phyloP scores from a whole-genome alignment of 2,329 filamentous ascomycete genomes.

The Penicillium olsonii region DNA sequence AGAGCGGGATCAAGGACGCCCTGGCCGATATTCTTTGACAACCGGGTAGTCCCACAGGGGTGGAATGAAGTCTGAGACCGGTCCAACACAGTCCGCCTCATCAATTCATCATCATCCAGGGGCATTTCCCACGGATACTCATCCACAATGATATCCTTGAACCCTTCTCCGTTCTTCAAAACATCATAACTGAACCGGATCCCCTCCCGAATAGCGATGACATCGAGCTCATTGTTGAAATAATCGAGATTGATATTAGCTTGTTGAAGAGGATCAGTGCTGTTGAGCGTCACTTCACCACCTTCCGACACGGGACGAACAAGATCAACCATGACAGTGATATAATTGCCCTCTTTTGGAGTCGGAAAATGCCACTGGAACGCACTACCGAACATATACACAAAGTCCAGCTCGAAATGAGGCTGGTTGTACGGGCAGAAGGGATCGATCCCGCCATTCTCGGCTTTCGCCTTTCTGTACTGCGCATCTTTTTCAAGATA shows the following conservation, averaged over 20 bases:
- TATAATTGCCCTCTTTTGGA: conserved; percentile 50
- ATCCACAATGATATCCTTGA: conserved; percentile 45
- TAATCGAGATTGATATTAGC: conserved; percentile 49
- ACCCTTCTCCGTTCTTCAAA: conserved; percentile 55
- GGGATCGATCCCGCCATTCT: conserved; percentile 50
- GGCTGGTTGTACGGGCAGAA: conserved; percentile 60
- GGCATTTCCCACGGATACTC: conserved; percentile 65
- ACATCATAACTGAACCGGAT: conserved; percentile 58
- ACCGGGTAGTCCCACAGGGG: conserved; percentile 58
- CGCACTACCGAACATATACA: conserved; percentile 57
- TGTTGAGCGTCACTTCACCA: conserved; percentile 44
- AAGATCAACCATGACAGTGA: conserved; percentile 59
- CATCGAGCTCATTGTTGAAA: conserved; percentile 51
- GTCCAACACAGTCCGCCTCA: conserved; percentile 59
- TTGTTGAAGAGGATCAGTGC: conserved; percentile 39
- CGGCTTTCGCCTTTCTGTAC: conserved; percentile 49
- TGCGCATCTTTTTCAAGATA: conserved; percentile 50
- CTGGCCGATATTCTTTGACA: conserved; percentile 54
- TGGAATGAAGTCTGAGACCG: conserved; percentile 57
- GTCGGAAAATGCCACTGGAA: conserved; percentile 54
- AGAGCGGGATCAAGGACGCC: conserved; percentile 56
- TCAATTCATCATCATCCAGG: conserved; percentile 55
- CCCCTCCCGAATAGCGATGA: conserved; percentile 62
- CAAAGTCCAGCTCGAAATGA: conserved; percentile 65
- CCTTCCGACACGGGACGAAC: conserved; percentile 50